Percentiles rank a stretch among this genome's conserved stretches.
phyloP scores from a whole-genome alignment of 768 basidiomycete species.

The Boletus vermiculosoides region DNA sequence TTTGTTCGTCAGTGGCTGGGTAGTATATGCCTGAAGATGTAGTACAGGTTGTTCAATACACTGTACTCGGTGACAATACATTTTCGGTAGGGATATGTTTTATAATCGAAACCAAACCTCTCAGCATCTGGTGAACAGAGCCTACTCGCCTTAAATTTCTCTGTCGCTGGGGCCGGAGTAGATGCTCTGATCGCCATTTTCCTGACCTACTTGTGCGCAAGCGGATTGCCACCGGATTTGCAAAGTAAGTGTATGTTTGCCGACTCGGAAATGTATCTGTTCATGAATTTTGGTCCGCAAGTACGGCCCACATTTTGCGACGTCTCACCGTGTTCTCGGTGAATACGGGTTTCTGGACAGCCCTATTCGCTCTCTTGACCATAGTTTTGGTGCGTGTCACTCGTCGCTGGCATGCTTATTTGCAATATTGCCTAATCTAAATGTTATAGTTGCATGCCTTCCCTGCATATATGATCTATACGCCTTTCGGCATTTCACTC shows the following conservation, averaged over 20 bases:
- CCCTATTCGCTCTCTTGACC: conserved; percentile 46
- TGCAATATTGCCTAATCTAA: no score
- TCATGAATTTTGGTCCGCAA: neutral
- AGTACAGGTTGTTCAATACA: neutral
- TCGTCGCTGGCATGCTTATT: neutral
- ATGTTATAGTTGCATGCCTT: neutral
- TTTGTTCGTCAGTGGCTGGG: no score
- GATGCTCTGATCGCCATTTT: conserved; percentile 4
- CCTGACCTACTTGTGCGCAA: conserved; percentile 10
- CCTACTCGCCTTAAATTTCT: neutral
- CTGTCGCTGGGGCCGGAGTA: conserved; percentile 1
- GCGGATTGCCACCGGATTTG: neutral
- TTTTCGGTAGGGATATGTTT: neutral
- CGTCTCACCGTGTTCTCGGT: conserved; percentile 6
- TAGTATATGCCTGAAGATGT: no score
- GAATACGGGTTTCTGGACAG: conserved; percentile 43
- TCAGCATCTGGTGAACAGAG: neutral
- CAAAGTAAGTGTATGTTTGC: neutral
- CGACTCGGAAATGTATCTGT: neutral
- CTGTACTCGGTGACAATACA: neutral
- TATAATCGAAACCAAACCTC: neutral
- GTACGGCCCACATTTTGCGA: conserved; percentile 3
- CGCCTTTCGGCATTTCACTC: neutral
- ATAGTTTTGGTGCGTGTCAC: conserved; percentile 45
- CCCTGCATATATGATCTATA: neutral